Evolutionary conservation across 2,329 filamentous ascomycete species (phyloP), one percentile per base, ranked within the genome.

Genomic region (Grosmannia penicillata): DNA sequence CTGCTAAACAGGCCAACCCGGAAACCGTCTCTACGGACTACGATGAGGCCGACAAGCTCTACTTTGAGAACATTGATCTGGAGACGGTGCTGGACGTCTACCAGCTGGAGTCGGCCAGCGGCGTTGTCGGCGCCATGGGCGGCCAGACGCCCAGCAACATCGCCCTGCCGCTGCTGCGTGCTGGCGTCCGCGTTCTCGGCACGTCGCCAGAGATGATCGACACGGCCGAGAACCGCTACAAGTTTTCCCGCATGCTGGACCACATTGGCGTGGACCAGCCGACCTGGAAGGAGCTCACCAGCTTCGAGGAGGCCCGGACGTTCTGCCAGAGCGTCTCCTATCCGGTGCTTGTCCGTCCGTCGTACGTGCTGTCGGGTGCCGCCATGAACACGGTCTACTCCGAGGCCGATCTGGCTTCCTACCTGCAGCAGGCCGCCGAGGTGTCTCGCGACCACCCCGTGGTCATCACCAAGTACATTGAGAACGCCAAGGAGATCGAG

Each of bases 361-460:
- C 91, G 0, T 98, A 98, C 53, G 91, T 98, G 33, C 71, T 98
- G 6, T 96, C 91, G 2, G 91, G 91, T 48, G 91, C 91, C 34
- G 91, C 91, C 15, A 98, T 98, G 91, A 98, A 96, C 68, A 96
- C 91, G 0, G 91, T 96, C 26, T 96, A 96, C 65, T 95, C 89
- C 0, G 78, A 93, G 63, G 82, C 89, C 55, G 91, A 96, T 56
- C 66, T 98, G 42, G 82, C 84, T 51, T 79, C 70, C 52, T 96
- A 93, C 59, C 69, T 98, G 32, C 75, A 82, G 47, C 89, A 96
- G 61, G 91, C 91, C 38, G 83, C 75, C 7, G 87, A 93, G 47
- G 91, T 98, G 33, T 96, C 91, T 6, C 78, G 83, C 45, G 89
- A 96, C 45, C 84, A 96, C 57, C 91, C 91, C 1, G 91, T 98